Base-by-base conservation (phyloP, 345 rosid species). In the Citrus trifoliata region DNA sequence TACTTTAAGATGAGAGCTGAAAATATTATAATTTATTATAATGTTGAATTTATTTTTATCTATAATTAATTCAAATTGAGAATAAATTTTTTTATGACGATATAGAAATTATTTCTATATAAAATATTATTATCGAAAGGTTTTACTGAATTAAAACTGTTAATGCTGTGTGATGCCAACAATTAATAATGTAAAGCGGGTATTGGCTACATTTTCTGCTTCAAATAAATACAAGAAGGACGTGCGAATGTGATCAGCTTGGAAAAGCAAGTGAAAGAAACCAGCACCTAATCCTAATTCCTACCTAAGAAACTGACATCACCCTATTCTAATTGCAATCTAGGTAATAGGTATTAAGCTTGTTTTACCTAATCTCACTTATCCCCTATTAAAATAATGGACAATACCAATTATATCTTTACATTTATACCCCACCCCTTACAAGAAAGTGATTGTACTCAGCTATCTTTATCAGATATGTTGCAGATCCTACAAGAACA, bases 221-320 rank as follows among this genome's bases (percentile, higher is more conserved):
- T 1, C 25, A 33, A 21, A 35, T 66, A 66, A 66, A 35, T 21
- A 21, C 46, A 19, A 19, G 7, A 21, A 32, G 24, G 37, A 64
- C 4, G 5, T 28, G 33, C n/a, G 30, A 38, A 30, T 33, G 33
- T 71, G 76, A 72, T 72, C 35, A 27, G 72, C 32, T 5, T 40
- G 32, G 24, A 68, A 25, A 69, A 46, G 58, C 55, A 48, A 64
- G 55, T 7, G 55, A 53, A 53, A 53, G 58, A 18, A 16, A 60
- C 27, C 51, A 25, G 21, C 65, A 59, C 69, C 67, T 42, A 69
- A 70, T 28, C 21, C 55, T 18, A 1, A 71, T 18, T 8, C 24
- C 53, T 61, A 27, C 37, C 64, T 13, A 68, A 53, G 51, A 33
- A 6, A 37, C 67, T 65, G 82, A 71, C 82, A 71, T 84, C 76